Percentiles rank a stretch among this genome's conserved stretches.
Conservation (phyloP, 345 rosid genomes). For the Eucalyptus regnans region DNA sequence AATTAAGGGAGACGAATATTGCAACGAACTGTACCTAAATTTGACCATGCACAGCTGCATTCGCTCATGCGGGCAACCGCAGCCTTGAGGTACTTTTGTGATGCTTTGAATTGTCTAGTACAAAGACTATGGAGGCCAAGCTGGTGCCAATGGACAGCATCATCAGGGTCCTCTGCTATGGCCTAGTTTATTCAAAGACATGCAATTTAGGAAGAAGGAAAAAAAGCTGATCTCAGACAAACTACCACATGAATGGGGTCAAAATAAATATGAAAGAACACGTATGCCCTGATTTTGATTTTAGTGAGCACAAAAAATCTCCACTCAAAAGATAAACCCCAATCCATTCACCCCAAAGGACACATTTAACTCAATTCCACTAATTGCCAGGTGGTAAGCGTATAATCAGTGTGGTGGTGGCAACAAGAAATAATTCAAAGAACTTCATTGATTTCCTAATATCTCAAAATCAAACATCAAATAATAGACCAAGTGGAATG, state of each 20-base stretch:
- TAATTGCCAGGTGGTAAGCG: not conserved
- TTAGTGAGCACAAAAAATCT: not conserved
- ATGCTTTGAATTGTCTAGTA: slow-evolving; percentile 56
- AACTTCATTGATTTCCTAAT: not conserved
- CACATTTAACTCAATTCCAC: not conserved
- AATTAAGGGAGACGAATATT: not conserved
- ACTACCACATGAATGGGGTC: not conserved
- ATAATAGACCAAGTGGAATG: not conserved
- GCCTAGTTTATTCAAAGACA: slow-evolving; percentile 23
- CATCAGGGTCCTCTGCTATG: slow-evolving; percentile 80
- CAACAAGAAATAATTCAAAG: not conserved
- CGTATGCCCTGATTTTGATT: not conserved
- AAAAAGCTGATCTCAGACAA: not conserved
- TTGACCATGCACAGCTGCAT: slow-evolving; percentile 79
- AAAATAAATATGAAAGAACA: not conserved
- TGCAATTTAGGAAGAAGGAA: not conserved
- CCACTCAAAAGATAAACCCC: not conserved
- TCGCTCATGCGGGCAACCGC: slow-evolving; percentile 54
- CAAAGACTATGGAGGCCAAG: slow-evolving; percentile 87
- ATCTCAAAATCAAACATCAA: not conserved
- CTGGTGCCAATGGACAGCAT: slow-evolving; percentile 86
- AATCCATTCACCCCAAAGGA: not conserved
- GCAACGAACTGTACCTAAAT: slow-evolving; percentile 41
- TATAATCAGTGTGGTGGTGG: not conserved
- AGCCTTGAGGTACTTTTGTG: slow-evolving; percentile 84